Percentiles rank a stretch among this genome's conserved stretches.
phyloP scores from a whole-genome alignment of 345 rosid species.

The Boechera divaricarpa region DNA sequence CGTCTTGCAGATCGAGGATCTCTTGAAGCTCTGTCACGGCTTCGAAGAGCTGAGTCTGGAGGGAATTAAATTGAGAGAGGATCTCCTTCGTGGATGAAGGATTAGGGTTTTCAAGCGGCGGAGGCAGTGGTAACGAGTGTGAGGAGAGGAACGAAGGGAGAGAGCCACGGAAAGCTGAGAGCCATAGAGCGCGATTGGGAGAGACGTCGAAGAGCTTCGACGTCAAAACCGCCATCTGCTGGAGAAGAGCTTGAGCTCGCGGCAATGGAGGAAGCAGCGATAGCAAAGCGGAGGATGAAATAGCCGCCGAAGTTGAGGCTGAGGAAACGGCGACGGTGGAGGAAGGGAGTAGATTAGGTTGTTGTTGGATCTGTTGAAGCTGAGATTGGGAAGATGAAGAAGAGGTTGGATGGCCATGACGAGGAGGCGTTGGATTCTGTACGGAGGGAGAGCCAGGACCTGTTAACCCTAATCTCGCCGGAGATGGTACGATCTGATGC shows the following conservation, averaged over 20 bases:
- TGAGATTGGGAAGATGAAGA: constrained; percentile 49
- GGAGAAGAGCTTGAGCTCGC: constrained; percentile 83
- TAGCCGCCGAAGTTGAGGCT: constrained; percentile 38
- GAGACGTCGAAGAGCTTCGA: constrained; percentile 82
- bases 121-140: constrained; percentile 53
- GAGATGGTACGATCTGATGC: constrained; percentile 82
- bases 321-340: constrained; percentile 27
- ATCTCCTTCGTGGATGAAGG: constrained; percentile 73
- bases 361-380: constrained; percentile 47
- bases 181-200: constrained; percentile 77
- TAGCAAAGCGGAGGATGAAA: constrained; percentile 72
- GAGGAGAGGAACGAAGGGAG: constrained; percentile 77
- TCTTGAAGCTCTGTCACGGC: constrained; percentile 91
- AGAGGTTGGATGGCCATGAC: constrained; percentile 55
- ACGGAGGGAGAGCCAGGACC: constrained; percentile 79
- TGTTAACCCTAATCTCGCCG: constrained; percentile 84
- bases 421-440: constrained; percentile 67
- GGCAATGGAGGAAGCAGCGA: constrained; percentile 91
- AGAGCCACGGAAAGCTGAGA: constrained; percentile 77
- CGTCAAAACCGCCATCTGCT: constrained; percentile 75
- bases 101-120: constrained; percentile 59
- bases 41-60: constrained; percentile 91
- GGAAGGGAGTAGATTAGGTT: constrained; percentile 41
- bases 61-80: constrained; percentile 64
- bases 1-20: constrained; percentile 93